Evolutionary conservation across 164 flowering plant genomes (phyloP).

Genomic region (Malania oleifera): DNA sequence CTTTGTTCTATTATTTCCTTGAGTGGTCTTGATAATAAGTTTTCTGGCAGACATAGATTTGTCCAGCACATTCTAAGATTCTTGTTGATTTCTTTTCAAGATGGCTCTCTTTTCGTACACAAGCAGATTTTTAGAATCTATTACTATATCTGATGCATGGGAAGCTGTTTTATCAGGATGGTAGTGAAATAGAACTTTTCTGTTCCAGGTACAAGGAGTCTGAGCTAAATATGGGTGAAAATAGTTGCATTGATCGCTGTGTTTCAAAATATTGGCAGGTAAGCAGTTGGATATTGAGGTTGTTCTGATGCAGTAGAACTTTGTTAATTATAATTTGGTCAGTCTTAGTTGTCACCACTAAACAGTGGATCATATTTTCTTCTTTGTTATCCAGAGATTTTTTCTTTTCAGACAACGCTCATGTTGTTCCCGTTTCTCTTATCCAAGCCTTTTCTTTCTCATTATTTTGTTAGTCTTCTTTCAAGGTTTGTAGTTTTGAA

Average conservation of each 20-base stretch:
- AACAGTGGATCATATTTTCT: too few relatives aligned
- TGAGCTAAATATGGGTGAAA: slow-evolving; percentile 96
- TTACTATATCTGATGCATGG: background rate
- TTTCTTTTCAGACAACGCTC: too few relatives aligned
- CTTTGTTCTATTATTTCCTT: slow-evolving; percentile 1
- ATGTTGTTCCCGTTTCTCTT: too few relatives aligned
- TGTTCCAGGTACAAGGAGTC: slow-evolving; percentile 78
- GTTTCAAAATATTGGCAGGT: slow-evolving; percentile 98
- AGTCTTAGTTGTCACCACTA: too few relatives aligned
- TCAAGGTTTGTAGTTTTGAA: background rate
- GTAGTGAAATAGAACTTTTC: background rate
- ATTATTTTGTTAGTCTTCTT: too few relatives aligned
- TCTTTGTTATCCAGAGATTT: too few relatives aligned
- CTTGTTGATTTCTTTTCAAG: background rate
- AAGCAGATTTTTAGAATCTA: background rate
- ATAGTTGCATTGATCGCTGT: slow-evolving; percentile 95
- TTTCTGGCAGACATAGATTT: too few relatives aligned
- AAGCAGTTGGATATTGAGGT: slow-evolving; percentile 3
- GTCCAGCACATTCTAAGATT: background rate
- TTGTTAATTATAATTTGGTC: too few relatives aligned
- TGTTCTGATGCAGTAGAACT: too few relatives aligned
- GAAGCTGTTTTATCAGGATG: background rate
- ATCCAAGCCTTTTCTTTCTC: too few relatives aligned
- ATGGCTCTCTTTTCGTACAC: background rate
- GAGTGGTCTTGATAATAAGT: background rate